These are phyloP conservation scores for Cladosporium sp. DNA, from an alignment of 2,329 filamentous ascomycete genomes.

Conservation along the genomic window DNA sequence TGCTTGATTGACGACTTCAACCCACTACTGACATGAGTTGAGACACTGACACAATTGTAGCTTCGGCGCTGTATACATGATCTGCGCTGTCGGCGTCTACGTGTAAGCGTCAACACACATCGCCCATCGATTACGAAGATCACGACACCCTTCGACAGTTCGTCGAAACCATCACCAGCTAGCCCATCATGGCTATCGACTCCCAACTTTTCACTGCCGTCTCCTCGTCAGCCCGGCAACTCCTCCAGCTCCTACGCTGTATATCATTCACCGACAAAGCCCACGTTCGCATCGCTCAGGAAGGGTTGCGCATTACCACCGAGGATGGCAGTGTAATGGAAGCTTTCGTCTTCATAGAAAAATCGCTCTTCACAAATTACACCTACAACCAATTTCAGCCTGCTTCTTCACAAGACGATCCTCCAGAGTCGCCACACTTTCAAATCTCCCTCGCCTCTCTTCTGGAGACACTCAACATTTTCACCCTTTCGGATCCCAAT, in stretches of 20 bases:
- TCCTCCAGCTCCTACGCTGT: constrained; percentile 63
- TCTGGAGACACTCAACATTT: constrained; percentile 92
- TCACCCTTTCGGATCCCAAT: constrained; percentile 60
- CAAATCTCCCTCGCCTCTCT: constrained; percentile 83
- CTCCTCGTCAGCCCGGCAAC: constrained; percentile 70
- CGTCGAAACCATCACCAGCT: constrained; percentile 73
- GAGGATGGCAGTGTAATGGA: constrained; percentile 90
- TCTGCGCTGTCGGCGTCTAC: constrained; percentile 98
- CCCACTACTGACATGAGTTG: neutral
- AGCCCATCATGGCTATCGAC: constrained; percentile 44
- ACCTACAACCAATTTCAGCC: constrained; percentile 55
- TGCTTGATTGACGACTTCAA: constrained; percentile 2
- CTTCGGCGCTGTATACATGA: constrained; percentile 95
- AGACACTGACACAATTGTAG: constrained; percentile 44
- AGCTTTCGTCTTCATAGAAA: constrained; percentile 81
- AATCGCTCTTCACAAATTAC: constrained; percentile 82
- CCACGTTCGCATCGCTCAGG: constrained; percentile 72
- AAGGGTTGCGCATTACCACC: constrained; percentile 81
- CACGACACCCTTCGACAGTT: constrained; percentile 57
- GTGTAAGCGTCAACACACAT: constrained; percentile 54
- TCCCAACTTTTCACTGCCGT: constrained; percentile 67
- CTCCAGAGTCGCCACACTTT: constrained; percentile 61
- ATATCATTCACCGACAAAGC: constrained; percentile 58
- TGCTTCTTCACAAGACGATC: constrained; percentile 32
- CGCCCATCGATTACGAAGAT: constrained; percentile 30